phyloP scores from a whole-genome alignment of 257 asterid genomes.

The Verbena officinalis region DNA sequence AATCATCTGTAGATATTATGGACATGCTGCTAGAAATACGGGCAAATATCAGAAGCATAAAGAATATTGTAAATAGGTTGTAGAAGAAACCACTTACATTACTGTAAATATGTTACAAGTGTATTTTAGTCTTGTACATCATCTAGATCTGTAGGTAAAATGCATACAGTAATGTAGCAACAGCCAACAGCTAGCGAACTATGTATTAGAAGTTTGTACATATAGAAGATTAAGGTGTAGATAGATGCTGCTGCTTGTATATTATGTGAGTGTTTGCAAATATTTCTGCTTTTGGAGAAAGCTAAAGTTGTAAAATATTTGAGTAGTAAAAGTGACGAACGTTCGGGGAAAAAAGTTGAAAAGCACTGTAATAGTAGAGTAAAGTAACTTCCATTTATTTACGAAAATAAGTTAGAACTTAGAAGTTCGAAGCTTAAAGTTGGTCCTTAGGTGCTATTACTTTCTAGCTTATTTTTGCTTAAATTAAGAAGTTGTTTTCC shows the following conservation, averaged over 20 bases:
- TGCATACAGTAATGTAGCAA: conserved; percentile 23
- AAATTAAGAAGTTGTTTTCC: too few species aligned
- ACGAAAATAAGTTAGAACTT: too few species aligned
- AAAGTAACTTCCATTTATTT: too few species aligned
- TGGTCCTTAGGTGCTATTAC: too few species aligned
- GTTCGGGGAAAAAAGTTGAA: too few species aligned
- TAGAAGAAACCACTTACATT: conserved; percentile 28
- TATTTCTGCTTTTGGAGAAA: too few species aligned
- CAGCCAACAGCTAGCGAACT: too few species aligned
- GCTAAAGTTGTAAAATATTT: too few species aligned
- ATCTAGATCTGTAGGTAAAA: conserved; percentile 8
- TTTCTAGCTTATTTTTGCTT: too few species aligned
- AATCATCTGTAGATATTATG: conserved; percentile 16
- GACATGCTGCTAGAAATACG: conserved; percentile 1
- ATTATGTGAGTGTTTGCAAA: neutral
- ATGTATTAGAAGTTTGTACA: conserved; percentile 6
- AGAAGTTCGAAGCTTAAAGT: too few species aligned
- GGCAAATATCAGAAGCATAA: neutral
- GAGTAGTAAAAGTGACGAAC: too few species aligned
- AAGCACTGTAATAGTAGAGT: too few species aligned
- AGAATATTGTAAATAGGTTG: conserved; percentile 31
- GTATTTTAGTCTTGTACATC: conserved; percentile 22
- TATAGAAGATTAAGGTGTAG: conserved; percentile 14
- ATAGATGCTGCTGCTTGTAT: neutral
- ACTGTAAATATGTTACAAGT: conserved; percentile 39